Conservation (phyloP, 768 basidiomycete species). For the Kwoniella mangroviensis region DNA sequence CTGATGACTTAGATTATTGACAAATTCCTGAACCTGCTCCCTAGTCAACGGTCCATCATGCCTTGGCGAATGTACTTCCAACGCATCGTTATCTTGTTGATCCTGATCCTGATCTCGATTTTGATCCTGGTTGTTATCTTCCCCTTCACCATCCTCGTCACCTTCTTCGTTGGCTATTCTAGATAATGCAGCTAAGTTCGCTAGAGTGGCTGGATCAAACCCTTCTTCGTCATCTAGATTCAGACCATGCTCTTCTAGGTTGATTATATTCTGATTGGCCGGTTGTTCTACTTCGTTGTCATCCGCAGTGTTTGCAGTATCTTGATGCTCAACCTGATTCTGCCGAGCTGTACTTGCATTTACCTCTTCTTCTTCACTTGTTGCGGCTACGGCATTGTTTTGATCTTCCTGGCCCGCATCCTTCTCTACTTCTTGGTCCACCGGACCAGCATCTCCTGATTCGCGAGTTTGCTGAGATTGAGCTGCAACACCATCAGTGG, state of each 20-base stretch:
- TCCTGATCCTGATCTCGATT: constrained; percentile 5
- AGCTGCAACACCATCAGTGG: neutral
- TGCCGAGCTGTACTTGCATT: neutral
- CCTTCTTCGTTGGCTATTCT: constrained; percentile 18
- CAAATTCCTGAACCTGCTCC: constrained; percentile 39
- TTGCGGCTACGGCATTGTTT: neutral
- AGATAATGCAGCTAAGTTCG: constrained; percentile 48
- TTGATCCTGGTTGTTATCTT: neutral
- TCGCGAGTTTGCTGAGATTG: neutral
- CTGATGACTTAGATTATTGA: constrained; percentile 21
- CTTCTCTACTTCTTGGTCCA: neutral
- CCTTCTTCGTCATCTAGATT: constrained; percentile 32
- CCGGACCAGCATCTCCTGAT: neutral
- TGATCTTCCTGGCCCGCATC: neutral
- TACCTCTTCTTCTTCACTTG: neutral
- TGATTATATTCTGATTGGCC: neutral
- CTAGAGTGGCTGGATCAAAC: constrained; percentile 46
- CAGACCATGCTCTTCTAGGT: constrained; percentile 4
- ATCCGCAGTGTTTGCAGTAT: neutral
- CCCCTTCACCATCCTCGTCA: constrained; percentile 9
- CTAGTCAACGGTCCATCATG: constrained; percentile 26
- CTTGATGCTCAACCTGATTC: neutral
- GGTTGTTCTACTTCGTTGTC: neutral
- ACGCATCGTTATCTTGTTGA: constrained; percentile 7
- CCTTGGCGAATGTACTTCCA: constrained; percentile 11